Percentiles rank a stretch among this genome's conserved stretches.
These are phyloP conservation scores for Brassica balearica DNA, from an alignment of 441 rosid genomes.

Conservation along the genomic window DNA sequence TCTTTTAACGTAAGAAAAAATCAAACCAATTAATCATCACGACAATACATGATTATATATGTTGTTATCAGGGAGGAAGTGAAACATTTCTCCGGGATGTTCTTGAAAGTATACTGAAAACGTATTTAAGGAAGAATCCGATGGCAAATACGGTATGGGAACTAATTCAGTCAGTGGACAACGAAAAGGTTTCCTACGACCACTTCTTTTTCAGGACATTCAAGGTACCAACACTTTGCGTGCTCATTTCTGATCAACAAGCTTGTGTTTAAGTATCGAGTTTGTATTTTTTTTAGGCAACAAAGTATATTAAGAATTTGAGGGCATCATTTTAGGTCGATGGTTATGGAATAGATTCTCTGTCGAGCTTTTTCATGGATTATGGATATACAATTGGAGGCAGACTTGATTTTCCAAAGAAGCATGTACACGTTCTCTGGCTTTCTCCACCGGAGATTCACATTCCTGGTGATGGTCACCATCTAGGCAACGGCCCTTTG, in stretches of 20 bases:
- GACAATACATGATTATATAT: neutral
- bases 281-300: neutral
- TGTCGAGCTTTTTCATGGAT: constrained; percentile 78
- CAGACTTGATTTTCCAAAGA: constrained; percentile 76
- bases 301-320: neutral
- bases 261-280: neutral
- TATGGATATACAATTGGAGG: constrained; percentile 73
- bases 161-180: constrained; percentile 60
- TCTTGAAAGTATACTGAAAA: constrained; percentile 61
- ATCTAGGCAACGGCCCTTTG: constrained; percentile 67
- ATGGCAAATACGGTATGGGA: constrained; percentile 73
- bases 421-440: constrained; percentile 81
- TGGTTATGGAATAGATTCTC: constrained; percentile 79
- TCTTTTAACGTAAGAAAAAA: neutral
- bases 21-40: neutral
- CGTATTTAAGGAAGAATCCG: constrained; percentile 71
- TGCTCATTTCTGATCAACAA: constrained; percentile 44
- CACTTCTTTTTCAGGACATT: constrained; percentile 88
- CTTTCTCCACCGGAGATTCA: constrained; percentile 72
- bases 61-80: constrained; percentile 42
- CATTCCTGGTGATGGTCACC: constrained; percentile 48
- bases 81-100: constrained; percentile 70
- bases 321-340: constrained; percentile 50
- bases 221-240: constrained; percentile 58
- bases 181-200: constrained; percentile 67